Base-by-base conservation (phyloP, 768 basidiomycete species). In the Ephemerocybe angulata region DNA sequence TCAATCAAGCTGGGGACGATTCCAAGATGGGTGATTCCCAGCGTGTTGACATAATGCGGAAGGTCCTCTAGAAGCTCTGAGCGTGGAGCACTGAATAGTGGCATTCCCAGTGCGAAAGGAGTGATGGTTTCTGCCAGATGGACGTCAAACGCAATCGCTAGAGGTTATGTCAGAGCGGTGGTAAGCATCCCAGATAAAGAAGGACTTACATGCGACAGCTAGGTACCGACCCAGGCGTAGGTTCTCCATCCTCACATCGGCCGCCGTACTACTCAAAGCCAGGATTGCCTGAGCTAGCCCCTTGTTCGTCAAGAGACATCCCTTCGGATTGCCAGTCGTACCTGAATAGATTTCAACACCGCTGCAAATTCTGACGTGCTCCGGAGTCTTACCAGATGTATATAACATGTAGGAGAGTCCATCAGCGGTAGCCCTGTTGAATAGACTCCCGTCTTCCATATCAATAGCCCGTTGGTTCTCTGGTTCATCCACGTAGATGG, bases 1-100 rank as follows among this genome's bases (percentile, higher is more conserved):
- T 81, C 80, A 44, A 81, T 78, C 57, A 81, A 62, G 60, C 79
- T 79, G 4, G 79, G 79, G 17, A 81, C 80, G 35, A 80, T 76
- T 6, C 77, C 78, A 38, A 81, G 62, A 58, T 81, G 79, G 2
- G 80, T 80, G 24, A 81, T 67, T 3, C 66, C 70, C 4, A 78
- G 62, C 13, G 61, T 41, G 31, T 63, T 68, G 50, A 79, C 72
- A 52, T 72, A 65, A 22, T 58, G 60, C 13, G 74, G 70, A 19
- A 78, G 71, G 42, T 72, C 63, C 40, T 77, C 70, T 15, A 81
- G 66, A 27, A 80, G 66, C 58, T 77, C 75, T 22, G 78, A 67
- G 17, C 79, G 71, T 30, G 68, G 73, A 12, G 75, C 76, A 52
- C 73, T 75, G 47, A 76, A 54, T 17, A 80, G 61, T 6, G 75